phyloP scores from a whole-genome alignment of 2,329 filamentous ascomycete species.

The Cryphonectria nitschkei region DNA sequence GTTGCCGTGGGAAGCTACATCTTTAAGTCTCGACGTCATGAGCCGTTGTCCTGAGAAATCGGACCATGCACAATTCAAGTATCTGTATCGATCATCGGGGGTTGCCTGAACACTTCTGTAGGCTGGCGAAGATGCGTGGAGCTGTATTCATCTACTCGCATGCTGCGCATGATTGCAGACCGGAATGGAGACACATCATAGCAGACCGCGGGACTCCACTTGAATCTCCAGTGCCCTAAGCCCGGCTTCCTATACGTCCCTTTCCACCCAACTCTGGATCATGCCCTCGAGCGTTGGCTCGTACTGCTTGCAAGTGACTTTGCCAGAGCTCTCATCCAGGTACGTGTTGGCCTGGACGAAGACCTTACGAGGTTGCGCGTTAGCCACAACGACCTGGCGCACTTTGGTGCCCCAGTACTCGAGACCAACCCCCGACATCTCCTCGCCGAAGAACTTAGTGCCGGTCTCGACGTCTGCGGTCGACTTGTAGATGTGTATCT shows the following conservation, averaged over 20 bases:
- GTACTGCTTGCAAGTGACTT: slow-evolving; percentile 82
- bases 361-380: slow-evolving; percentile 84
- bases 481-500: slow-evolving; percentile 89
- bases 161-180: not conserved
- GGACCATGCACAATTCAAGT: not conserved
- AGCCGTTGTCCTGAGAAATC: not conserved
- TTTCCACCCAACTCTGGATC: slow-evolving; percentile 79
- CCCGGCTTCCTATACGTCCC: slow-evolving; percentile 38
- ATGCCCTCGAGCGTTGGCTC: slow-evolving; percentile 80
- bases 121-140: not conserved
- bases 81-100: not conserved
- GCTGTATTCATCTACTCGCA: not conserved
- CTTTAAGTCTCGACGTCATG: not conserved
- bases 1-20: not conserved
- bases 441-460: slow-evolving; percentile 75
- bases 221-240: not conserved
- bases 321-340: slow-evolving; percentile 67
- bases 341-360: slow-evolving; percentile 94
- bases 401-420: slow-evolving; percentile 85
- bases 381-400: slow-evolving; percentile 72
- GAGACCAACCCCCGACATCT: slow-evolving; percentile 77
- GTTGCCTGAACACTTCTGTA: not conserved
- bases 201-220: not conserved
- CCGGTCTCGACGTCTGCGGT: slow-evolving; percentile 82
- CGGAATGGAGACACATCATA: not conserved